Conservation (phyloP, 176 grass and related monocot species). For the Secale cereale region DNA sequence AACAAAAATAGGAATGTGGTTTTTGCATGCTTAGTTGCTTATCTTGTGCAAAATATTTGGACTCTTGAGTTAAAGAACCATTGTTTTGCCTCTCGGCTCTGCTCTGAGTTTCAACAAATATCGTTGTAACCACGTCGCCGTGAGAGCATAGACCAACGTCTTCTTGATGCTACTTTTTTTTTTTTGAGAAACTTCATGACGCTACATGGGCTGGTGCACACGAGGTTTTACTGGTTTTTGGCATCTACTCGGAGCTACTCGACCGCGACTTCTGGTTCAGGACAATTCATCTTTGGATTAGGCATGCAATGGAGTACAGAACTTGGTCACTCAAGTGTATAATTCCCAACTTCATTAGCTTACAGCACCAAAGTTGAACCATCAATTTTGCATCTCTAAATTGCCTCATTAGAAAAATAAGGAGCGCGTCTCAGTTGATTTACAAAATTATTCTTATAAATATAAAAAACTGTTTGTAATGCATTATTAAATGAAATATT, state of each 20-base stretch:
- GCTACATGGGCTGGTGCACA: not conserved
- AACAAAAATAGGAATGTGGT: constrained; percentile 13
- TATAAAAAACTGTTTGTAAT: too few species aligned
- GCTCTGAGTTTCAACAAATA: not conserved
- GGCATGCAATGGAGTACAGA: not conserved
- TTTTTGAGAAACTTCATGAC: not conserved
- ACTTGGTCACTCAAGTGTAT: too few species aligned
- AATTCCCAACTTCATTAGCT: too few species aligned
- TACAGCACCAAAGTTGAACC: too few species aligned
- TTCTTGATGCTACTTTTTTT: too few species aligned
- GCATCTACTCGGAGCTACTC: not conserved
- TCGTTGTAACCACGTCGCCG: too few species aligned
- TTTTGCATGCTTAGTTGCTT: constrained; percentile 9
- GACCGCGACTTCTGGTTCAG: not conserved
- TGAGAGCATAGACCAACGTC: too few species aligned
- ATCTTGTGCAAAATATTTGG: constrained; percentile 35
- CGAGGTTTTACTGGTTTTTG: not conserved
- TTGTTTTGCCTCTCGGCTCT: not conserved
- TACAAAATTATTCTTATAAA: too few species aligned
- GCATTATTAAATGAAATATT: too few species aligned
- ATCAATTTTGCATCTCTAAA: too few species aligned
- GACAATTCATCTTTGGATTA: not conserved
- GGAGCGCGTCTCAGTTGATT: too few species aligned
- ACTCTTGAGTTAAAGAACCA: constrained; percentile 4
- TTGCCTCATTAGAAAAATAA: too few species aligned